phyloP scores from a whole-genome alignment of 2,329 filamentous ascomycete species.

The Capronia coronata region DNA sequence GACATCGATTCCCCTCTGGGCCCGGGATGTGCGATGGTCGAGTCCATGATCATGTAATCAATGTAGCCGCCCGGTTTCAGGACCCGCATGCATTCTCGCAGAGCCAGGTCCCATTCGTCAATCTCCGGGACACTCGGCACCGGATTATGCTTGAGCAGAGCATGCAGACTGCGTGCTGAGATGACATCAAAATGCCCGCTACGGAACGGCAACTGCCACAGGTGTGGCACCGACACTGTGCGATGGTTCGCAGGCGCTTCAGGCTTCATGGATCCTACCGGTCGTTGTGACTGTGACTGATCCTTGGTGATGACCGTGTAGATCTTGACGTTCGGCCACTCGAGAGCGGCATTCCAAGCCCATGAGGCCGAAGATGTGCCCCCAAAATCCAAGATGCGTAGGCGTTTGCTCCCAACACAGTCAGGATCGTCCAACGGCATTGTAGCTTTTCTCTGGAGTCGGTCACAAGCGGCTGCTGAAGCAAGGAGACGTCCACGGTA shows the following conservation, averaged over 20 bases:
- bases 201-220: conserved; percentile 78
- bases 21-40: conserved; percentile 80
- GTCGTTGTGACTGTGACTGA: conserved; percentile 60
- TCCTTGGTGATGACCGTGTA: conserved; percentile 79
- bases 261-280: conserved; percentile 44
- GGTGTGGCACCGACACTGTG: conserved; percentile 66
- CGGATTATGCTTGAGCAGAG: conserved; percentile 65
- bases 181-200: conserved; percentile 85
- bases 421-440: conserved; percentile 26
- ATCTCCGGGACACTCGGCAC: conserved; percentile 54
- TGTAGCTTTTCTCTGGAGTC: conserved; percentile 26
- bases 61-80: conserved; percentile 89
- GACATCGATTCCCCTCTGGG: conserved; percentile 72
- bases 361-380: conserved; percentile 82
- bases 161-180: conserved; percentile 79
- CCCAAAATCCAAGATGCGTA: conserved; percentile 76
- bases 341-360: conserved; percentile 87
- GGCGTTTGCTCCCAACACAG: conserved; percentile 39
- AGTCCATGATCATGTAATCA: conserved; percentile 84
- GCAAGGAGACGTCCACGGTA: conserved; percentile 56
- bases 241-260: conserved; percentile 83
- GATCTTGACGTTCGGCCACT: conserved; percentile 77
- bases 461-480: conserved; percentile 42
- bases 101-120: conserved; percentile 82
- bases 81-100: conserved; percentile 80